Percentiles rank a stretch among this genome's conserved stretches.
Conservation (phyloP, 805 yeast species). For the Myxozyma mucilagina region DNA sequence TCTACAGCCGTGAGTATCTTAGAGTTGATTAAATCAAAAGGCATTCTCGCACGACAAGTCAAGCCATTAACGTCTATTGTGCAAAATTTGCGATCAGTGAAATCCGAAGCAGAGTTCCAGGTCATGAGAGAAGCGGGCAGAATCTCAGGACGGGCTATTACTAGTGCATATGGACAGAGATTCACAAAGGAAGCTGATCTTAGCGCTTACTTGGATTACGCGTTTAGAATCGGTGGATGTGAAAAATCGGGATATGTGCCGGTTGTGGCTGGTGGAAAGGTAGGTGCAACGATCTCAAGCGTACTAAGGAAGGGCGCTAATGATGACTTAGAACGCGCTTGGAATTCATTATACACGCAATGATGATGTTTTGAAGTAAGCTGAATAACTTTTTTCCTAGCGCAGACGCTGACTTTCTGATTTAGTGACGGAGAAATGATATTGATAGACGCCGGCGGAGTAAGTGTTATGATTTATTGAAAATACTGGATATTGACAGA, state of each 20-base stretch:
- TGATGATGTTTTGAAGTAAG: slow-evolving; percentile 62
- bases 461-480: not conserved
- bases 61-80: slow-evolving; percentile 47
- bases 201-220: slow-evolving; percentile 76
- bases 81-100: slow-evolving; percentile 60
- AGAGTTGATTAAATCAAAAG: slow-evolving; percentile 14
- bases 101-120: slow-evolving; percentile 72
- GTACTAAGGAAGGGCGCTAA: not conserved
- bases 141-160: slow-evolving; percentile 80
- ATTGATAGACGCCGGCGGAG: slow-evolving; percentile 92
- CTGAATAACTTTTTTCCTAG: not conserved
- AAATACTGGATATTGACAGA: not conserved
- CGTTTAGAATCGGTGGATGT: slow-evolving; percentile 84
- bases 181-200: slow-evolving; percentile 75
- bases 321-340: slow-evolving; percentile 57
- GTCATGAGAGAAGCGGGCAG: slow-evolving; percentile 82
- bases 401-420: not conserved
- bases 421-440: slow-evolving; percentile 72
- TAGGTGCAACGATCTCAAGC: not conserved
- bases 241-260: slow-evolving; percentile 89
- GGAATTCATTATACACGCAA: slow-evolving; percentile 93
- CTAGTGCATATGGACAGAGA: slow-evolving; percentile 70
- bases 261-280: slow-evolving; percentile 88
- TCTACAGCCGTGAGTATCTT: slow-evolving; percentile 16
- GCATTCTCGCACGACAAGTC: not conserved